Conservation (phyloP, 1,284 basidiomycete genomes). For the Pholiota adiposa region DNA sequence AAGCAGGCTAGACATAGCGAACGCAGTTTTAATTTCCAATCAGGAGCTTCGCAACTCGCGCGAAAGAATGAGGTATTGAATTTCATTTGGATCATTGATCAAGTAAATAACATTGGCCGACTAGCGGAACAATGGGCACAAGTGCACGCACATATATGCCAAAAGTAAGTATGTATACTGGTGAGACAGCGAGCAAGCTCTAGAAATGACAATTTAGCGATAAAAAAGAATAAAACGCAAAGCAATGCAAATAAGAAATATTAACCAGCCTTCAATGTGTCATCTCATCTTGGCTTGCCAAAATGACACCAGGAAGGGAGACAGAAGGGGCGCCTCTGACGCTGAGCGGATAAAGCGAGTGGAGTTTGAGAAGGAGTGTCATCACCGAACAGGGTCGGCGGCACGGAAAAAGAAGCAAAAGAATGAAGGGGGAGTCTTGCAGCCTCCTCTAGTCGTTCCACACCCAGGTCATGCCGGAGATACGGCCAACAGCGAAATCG, state of each 20-base stretch:
- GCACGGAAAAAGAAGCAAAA: conserved; percentile 9
- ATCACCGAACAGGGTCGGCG: conserved; percentile 3
- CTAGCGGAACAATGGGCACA: conserved; percentile 17
- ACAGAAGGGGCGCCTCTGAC: conserved; percentile 29
- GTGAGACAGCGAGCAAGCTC: conserved; percentile 20
- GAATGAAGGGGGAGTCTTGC: conserved; percentile 2
- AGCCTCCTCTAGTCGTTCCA: conserved; percentile 37
- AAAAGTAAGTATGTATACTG: conserved; percentile 27
- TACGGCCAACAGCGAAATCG: conserved; percentile 48
- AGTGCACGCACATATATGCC: conserved; percentile 28
- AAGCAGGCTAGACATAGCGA: too few relatives aligned
- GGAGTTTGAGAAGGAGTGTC: conserved; percentile 22
- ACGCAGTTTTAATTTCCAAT: too few relatives aligned
- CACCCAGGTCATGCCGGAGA: conserved; percentile 52
- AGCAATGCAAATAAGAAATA: conserved; percentile 19
- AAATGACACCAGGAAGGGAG: conserved; percentile 20
- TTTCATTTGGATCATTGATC: conserved; percentile 6
- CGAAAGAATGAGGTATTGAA: too few relatives aligned
- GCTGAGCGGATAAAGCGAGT: conserved; percentile 19
- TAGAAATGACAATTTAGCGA: conserved; percentile 17
- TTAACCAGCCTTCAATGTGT: conserved; percentile 23
- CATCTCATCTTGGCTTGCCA: conserved; percentile 20
- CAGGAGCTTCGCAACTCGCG: too few relatives aligned
- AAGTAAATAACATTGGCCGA: conserved; percentile 13
- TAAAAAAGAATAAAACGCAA: conserved; percentile 20